Base-by-base conservation (phyloP, 78 protist genomes). In the Dictyostelium firmibasis region DNA sequence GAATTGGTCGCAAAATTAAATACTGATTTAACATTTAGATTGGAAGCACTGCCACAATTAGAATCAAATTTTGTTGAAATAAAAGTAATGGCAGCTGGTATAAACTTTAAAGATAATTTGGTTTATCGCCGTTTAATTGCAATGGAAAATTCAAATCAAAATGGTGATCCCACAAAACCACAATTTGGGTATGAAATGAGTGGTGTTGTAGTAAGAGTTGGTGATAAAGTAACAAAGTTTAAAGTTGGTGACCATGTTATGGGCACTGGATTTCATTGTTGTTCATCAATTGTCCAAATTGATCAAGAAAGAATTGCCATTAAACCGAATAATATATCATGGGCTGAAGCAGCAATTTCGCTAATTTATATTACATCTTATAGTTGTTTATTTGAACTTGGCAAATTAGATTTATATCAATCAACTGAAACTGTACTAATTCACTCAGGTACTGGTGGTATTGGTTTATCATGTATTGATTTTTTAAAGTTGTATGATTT, bases 31-130 rank as follows among this genome's bases (percentile, higher is more conserved):
- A 6, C 33, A 9, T 38, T 76, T 76, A 5, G 3, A 38, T 38
- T 76, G 3, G 83, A 38, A 38, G 20, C 47, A n/a, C n/a, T 6
- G 38, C 2, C 6, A 76, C 38, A 53, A 76, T 76, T 76, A 8
- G 0, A 10, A 10, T 31, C 70, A 50, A 50, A 86, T n/a, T 70
- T 50, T 20, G 76, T 86, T 13, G 78, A 86, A 38, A 41, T 86
- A 29, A 25, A 86, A 36, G 84, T 86, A 31, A 74, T 33, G 81
- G 92, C 92, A 18, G 36, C 43, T 23, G 92, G 92, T 76, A 36
- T 92, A 10, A 84, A 84, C 60, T 92, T 74, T 9, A 83, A 85
- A 33, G 96, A 92, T 33, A 60, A 53, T 25, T 44, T 92, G 64
- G 41, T 62, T 60, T 84, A 86, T 36, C 74, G 77, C 76, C 50